Conservation (phyloP, 768 basidiomycete genomes). For the Mycena haematopus region DNA sequence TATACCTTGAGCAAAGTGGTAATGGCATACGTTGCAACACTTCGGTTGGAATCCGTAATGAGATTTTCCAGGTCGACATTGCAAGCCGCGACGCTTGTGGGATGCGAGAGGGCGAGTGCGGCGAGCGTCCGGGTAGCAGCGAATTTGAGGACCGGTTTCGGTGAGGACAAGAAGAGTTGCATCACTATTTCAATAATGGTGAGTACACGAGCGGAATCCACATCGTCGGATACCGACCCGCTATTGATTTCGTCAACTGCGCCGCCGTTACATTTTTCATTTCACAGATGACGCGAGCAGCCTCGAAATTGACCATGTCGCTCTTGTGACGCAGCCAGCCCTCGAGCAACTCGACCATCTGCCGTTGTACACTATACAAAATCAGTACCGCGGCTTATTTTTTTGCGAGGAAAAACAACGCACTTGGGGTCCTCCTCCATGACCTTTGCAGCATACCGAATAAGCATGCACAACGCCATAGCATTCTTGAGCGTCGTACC, state of each 20-base stretch:
- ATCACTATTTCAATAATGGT: constrained; percentile 62
- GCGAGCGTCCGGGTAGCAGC: constrained; percentile 96
- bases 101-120: constrained; percentile 84
- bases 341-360: constrained; percentile 93
- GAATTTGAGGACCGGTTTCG: constrained; percentile 94
- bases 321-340: constrained; percentile 98
- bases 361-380: constrained; percentile 76
- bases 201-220: constrained; percentile 5
- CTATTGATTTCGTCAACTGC: constrained; percentile 87
- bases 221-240: constrained; percentile 63
- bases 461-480: constrained; percentile 98
- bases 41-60: constrained; percentile 94
- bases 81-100: constrained; percentile 85
- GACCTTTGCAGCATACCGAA: constrained; percentile 97
- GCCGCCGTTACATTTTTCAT: constrained; percentile 82
- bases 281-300: constrained; percentile 96
- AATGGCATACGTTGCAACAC: constrained; percentile 98
- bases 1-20: constrained; percentile 94
- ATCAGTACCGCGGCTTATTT: constrained; percentile 11
- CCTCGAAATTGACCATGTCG: constrained; percentile 99
- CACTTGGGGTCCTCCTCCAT: constrained; percentile 99
- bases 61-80: constrained; percentile 97
- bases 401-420: constrained; percentile 37
- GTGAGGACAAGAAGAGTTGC: constrained; percentile 94
- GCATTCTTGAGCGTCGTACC: constrained; percentile 90